Evolutionary conservation across 2,329 filamentous ascomycete species (phyloP), one percentile per base, ranked within the genome.

Genomic region (Chrysoporthe puriensis): DNA sequence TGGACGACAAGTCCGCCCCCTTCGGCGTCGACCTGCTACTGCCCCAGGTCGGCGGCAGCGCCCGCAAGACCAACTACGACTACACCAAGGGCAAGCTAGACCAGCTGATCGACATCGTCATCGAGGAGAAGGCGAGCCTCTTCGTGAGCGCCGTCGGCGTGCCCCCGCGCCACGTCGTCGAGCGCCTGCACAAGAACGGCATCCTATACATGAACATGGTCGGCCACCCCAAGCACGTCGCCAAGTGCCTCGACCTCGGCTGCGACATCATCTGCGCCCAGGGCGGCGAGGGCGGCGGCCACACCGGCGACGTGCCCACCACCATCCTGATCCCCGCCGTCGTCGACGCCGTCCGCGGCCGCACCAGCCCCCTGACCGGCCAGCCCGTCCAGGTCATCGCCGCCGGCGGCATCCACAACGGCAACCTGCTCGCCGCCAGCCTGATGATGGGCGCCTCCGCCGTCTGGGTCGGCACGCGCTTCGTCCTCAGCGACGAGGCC

Each of bases 121-220:
- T 99, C 83, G 91, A 96, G 76, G 93, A 90, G 66, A 93, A 93
- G 72, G 92, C 94, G 70, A 94, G 90, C 80, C 89, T 99, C 69
- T 99, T 99, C 83, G 96, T 99, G 75, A 97, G 93, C 63, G 96
- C 96, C 75, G 94, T 99, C 78, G 96, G 96, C 76, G 91, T 98
- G 36, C 94, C 96, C 56, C 93, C 96, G 73, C 93, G 92, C 82
- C 84, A 87, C 73, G 90, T 97, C 68, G 94, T 99, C 76, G 94
- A 98, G 73, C 91, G 88, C 78, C 89, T 99, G 59, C 96, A 99
- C 87, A 87, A 89, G 77, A 84, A 89, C 76, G 94, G 94, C 73
- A 88, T 99, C 73, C 86, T 97, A 73, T 97, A 96, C 87, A 98
- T 98, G 96, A 99, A 99, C 90, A 99, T 99, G 96, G 94, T 99